Evolutionary conservation across 164 flowering plant genomes (phyloP), one percentile per base, ranked within the genome.

Genomic region (Nymphaea colorata): DNA sequence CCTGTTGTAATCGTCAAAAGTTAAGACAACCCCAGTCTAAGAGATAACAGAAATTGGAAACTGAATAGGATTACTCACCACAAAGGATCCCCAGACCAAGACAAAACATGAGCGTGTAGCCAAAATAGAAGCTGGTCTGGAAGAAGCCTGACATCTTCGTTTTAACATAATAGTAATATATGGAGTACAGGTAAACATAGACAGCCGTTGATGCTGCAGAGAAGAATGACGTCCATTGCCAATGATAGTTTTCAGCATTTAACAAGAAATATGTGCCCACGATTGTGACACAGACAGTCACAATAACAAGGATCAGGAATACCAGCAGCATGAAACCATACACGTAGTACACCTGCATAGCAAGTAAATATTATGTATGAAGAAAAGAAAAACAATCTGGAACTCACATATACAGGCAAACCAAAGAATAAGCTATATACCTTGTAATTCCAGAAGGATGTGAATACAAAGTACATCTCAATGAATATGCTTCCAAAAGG

Each of bases 391-490:
- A 51, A 51, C 3, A 8, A 15, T 51, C 8, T 51, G 57, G 36
- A 25, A 25, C 36, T 25, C 36, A 25, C 36, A 25, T 15, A 3
- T 51, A 51, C 14, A 51, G 57, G 14, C 57, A 65, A 68, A 43
- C 15, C 55, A 25, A 42, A 17, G 59, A 42, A 70, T 67, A 42
- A 65, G 36, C 44, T 7, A 42, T 47, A 71, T 79, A 94, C 99
- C 97, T 94, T 94, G 89, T 94, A 94, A 79, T 94, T 94, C 99
- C 99, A 94, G 81, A 94, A 91, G 72, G 99, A 94, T 17, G 99
- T 94, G 83, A 94, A 94, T 72, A 94, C 96, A 76, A 94, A 94
- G 73, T 94, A 94, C 99, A 91, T 94, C 80, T 94, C 99, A 72
- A 94, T 94, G 79, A 94, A 94, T 66, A 94, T 94, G 83, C 85